A percentile compares a stretch with the other conserved stretches of the same genome.
Evolutionary conservation across 2,329 filamentous ascomycete genomes (phyloP).

Genomic region (Diaporthe citrichinensis): DNA sequence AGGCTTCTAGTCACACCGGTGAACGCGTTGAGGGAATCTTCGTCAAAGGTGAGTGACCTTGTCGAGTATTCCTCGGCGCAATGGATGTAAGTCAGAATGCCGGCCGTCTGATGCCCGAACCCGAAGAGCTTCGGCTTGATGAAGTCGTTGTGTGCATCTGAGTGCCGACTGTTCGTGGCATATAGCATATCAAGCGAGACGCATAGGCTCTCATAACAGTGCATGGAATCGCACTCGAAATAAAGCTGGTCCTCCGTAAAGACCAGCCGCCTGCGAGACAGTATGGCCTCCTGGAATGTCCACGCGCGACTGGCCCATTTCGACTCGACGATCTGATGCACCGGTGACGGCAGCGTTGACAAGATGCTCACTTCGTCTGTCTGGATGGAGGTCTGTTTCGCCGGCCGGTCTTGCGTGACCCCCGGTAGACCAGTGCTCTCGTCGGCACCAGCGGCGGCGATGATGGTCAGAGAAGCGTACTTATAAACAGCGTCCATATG

Average conservation of each 20-base stretch:
- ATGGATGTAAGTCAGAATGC: not conserved
- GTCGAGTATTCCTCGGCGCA: not conserved
- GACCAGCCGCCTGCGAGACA: not conserved
- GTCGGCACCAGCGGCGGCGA: not conserved
- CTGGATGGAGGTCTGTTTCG: not conserved
- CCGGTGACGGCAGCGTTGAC: not conserved
- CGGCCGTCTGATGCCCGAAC: not conserved
- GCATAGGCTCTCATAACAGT: not conserved
- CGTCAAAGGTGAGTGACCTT: not conserved
- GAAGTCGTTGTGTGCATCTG: not conserved
- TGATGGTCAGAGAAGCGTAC: not conserved
- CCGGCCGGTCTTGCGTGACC: not conserved
- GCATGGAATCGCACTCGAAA: not conserved
- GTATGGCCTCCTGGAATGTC: not conserved
- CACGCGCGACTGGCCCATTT: conserved; percentile 16
- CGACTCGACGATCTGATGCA: not conserved
- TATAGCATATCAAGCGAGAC: not conserved
- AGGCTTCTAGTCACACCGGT: not conserved
- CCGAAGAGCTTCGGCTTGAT: not conserved
- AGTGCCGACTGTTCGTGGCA: not conserved
- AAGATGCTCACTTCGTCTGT: not conserved
- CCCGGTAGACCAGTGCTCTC: not conserved
- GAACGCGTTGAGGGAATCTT: not conserved
- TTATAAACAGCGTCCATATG: not conserved
- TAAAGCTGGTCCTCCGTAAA: not conserved